Percentiles rank a stretch among this genome's conserved stretches.
phyloP scores from a whole-genome alignment of 1,284 basidiomycete genomes.

The Mycosarcoma mackinlayi region DNA sequence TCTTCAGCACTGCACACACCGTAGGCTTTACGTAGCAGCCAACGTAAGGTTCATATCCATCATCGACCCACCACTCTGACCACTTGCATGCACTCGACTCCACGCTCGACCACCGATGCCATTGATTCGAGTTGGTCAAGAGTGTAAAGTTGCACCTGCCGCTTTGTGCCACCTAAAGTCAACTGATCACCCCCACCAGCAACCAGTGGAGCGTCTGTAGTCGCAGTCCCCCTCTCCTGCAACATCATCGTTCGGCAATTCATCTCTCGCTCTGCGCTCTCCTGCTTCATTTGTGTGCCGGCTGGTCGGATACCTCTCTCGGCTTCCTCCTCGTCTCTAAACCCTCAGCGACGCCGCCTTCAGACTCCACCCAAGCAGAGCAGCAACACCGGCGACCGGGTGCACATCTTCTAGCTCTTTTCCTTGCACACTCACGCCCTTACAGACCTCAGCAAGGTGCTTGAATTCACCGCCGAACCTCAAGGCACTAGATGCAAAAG shows the following conservation, averaged over 20 bases:
- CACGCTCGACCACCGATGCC: no score
- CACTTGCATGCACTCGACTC: background rate
- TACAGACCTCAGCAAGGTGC: no score
- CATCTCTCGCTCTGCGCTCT: background rate
- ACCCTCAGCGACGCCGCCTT: background rate
- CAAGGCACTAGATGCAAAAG: no score
- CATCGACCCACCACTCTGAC: no score
- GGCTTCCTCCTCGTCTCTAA: background rate
- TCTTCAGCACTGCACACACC: no score
- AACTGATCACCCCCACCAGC: conserved; percentile 18
- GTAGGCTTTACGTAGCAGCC: background rate
- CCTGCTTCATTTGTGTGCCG: background rate
- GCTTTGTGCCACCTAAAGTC: background rate
- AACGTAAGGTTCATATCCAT: background rate
- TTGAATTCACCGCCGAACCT: no score
- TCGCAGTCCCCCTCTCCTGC: background rate
- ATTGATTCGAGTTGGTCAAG: no score
- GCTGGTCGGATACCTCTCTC: background rate
- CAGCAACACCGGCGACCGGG: background rate
- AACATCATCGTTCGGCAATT: background rate
- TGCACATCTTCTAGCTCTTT: no score
- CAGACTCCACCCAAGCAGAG: background rate
- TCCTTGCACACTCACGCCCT: no score
- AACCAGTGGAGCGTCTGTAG: background rate
- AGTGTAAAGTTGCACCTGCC: no score